Base-by-base conservation (phyloP, 331 rosid genomes). In the Quercus phellos region DNA sequence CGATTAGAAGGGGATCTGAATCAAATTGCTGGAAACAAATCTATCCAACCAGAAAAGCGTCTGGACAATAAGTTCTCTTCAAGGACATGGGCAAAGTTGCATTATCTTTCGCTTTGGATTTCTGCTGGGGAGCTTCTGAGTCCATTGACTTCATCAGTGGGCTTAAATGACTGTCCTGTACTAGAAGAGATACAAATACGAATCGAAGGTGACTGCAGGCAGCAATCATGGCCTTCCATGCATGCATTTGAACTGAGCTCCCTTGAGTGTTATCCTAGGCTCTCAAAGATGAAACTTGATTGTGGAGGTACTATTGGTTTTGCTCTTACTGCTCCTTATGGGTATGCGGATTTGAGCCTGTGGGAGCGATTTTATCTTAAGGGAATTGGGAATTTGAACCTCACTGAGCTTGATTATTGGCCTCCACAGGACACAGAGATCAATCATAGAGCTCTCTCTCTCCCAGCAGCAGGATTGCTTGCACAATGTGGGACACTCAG, bases 21-120 rank as follows among this genome's bases (percentile, higher is more conserved):
- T 70, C 21, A 22, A 13, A 9, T 29, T 19, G 58, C 34, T 11
- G 34, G 19, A 19, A 38, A 9, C 55, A 69, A 19, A 2, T 11
- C 22, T 2, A 38, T 69, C 34, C 32, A 13, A 69, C 29, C 6
- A 8, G 74, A 8, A 56, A 56, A 61, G 38, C 68, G 18, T 11
- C 17, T 13, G 11, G 63, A 42, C 22, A 16, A 53, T 8, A 30
- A 24, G 5, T 17, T 53, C 58, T 30, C 63, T 53, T 10, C 51
- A 6, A 72, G 6, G 8, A 17, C 63, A 29, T 72, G 76, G 76
- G 29, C 27, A 27, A 72, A 30, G 61, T 35, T 72, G 64, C 51
- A 72, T 1, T 53, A n/a, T 51, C 76, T 72, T 30, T 72, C 76
- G 42, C 76, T 72, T 51, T 27, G 76, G 76, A 29, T 72, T 29